Conservation (phyloP, 257 asterid species). For the Ligustrum vulgare region DNA sequence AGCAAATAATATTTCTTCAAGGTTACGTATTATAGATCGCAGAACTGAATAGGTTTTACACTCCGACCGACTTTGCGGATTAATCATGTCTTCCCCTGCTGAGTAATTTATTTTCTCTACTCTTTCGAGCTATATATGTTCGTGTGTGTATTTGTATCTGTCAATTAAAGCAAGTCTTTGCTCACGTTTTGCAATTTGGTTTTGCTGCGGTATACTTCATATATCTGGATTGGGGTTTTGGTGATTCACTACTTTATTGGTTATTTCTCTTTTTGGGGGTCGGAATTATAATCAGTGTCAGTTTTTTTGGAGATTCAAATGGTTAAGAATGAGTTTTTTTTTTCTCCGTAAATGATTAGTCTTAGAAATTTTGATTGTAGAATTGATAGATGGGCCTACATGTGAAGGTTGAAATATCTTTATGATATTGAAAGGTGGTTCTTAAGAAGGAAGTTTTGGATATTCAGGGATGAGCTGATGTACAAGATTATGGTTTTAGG, state of each 20-base stretch:
- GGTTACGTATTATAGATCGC: background rate
- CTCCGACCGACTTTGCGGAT: slow-evolving; percentile 19
- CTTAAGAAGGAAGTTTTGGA: background rate
- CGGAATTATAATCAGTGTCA: background rate
- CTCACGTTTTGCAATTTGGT: slow-evolving; percentile 2
- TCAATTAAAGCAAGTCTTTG: background rate
- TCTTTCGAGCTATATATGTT: background rate
- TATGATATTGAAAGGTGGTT: background rate
- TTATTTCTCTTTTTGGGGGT: slow-evolving; percentile 11
- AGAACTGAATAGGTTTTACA: background rate
- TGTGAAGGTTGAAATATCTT: background rate
- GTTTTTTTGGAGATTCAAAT: slow-evolving; percentile 1
- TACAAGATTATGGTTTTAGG: background rate
- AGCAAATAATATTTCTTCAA: background rate
- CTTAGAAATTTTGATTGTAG: slow-evolving; percentile 12
- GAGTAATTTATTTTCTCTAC: slow-evolving; percentile 50
- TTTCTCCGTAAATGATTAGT: background rate
- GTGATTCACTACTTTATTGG: slow-evolving; percentile 2
- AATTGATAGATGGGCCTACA: slow-evolving; percentile 16
- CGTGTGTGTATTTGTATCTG: background rate
- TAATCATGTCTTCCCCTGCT: slow-evolving; percentile 88
- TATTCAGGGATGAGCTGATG: background rate
- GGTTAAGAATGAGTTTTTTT: slow-evolving; percentile 2
- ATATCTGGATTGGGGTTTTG: background rate
- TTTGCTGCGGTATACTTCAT: slow-evolving; percentile 6